A percentile compares a stretch with the other conserved stretches of the same genome.
Conservation (phyloP, 495 filamentous ascomycete species). For the Podospora pseudoanserina region DNA sequence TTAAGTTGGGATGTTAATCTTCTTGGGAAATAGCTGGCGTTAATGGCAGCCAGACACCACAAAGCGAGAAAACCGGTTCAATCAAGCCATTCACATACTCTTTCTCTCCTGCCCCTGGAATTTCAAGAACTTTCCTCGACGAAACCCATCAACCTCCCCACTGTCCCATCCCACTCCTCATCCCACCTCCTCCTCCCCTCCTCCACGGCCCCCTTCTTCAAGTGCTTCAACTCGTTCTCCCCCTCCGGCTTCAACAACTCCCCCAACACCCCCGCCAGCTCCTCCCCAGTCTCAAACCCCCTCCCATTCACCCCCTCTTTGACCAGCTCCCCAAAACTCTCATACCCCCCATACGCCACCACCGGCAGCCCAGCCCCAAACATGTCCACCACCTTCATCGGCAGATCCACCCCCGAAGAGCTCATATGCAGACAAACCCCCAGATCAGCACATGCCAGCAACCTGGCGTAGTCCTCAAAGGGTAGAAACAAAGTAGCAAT, state of each 20-base stretch:
- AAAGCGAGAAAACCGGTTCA: too few species aligned
- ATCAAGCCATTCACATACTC: not conserved
- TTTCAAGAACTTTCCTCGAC: constrained; percentile 9
- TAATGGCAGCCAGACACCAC: too few species aligned
- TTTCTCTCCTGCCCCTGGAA: not conserved
- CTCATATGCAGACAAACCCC: constrained; percentile 90
- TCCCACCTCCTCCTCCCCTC: constrained; percentile 85
- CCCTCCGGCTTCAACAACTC: constrained; percentile 56
- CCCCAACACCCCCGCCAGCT: constrained; percentile 56
- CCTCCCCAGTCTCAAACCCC: constrained; percentile 66
- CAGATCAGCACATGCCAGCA: constrained; percentile 85
- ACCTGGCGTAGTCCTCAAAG: constrained; percentile 74
- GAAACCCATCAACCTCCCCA: constrained; percentile 67
- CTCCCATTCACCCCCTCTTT: constrained; percentile 79
- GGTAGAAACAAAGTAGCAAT: constrained; percentile 80
- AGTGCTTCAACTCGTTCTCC: constrained; percentile 47
- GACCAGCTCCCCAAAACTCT: constrained; percentile 83
- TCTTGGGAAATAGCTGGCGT: too few species aligned
- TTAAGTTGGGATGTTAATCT: constrained; percentile 24
- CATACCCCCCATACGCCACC: constrained; percentile 74
- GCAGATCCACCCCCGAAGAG: constrained; percentile 89
- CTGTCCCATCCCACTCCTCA: constrained; percentile 85
- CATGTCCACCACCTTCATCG: constrained; percentile 99
- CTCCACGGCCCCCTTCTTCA: constrained; percentile 69
- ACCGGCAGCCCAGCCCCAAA: constrained; percentile 93